These are phyloP conservation scores for Rhynchosporium secalis DNA, from an alignment of 2,329 filamentous ascomycete species.

Conservation along the genomic window DNA sequence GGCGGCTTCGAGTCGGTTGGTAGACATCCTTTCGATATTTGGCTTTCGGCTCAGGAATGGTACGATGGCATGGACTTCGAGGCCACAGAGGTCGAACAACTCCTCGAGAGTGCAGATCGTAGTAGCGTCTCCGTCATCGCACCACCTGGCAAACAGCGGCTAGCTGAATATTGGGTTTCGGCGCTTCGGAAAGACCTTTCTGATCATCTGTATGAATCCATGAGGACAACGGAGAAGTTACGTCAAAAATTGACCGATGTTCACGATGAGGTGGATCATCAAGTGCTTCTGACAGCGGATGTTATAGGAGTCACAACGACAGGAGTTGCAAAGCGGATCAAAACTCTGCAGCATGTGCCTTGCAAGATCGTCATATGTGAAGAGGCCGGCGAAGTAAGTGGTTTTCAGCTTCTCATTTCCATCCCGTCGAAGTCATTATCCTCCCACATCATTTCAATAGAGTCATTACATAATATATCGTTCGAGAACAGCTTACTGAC, in stretches of 20 bases:
- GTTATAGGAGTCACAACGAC: conserved; percentile 56
- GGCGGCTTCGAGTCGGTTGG: conserved; percentile 20
- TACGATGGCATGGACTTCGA: background rate
- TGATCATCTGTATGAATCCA: conserved; percentile 22
- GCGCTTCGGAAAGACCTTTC: conserved; percentile 17
- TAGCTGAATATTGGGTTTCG: conserved; percentile 23
- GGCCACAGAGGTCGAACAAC: background rate
- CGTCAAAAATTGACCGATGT: conserved; percentile 16
- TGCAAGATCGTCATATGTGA: conserved; percentile 42
- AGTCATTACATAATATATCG: too few species aligned
- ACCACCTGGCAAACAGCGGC: conserved; percentile 13
- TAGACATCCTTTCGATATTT: conserved; percentile 28
- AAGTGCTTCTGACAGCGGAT: conserved; percentile 34
- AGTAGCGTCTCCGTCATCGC: background rate
- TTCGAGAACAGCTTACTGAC: too few species aligned
- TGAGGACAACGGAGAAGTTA: conserved; percentile 6
- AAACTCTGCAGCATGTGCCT: conserved; percentile 28
- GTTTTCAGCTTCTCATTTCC: background rate
- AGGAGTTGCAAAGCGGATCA: conserved; percentile 50
- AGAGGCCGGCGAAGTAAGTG: conserved; percentile 45
- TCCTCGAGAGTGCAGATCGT: conserved; percentile 13
- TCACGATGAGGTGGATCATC: conserved; percentile 24
- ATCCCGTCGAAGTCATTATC: background rate
- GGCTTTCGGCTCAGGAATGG: conserved; percentile 9
- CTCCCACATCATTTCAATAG: too few species aligned